phyloP scores from a whole-genome alignment of 345 rosid species.

The Arabis hirsuta region DNA sequence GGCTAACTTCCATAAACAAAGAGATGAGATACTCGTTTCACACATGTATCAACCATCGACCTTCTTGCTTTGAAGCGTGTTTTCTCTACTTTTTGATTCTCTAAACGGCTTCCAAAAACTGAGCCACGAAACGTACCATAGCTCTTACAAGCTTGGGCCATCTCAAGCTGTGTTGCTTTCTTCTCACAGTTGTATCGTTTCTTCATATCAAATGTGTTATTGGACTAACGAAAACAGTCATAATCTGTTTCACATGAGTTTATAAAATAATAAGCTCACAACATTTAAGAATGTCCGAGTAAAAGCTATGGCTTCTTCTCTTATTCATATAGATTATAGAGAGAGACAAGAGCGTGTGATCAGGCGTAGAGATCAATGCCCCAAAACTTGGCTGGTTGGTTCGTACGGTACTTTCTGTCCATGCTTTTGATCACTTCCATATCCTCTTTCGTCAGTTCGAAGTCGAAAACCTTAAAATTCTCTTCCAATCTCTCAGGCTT shows the following conservation, averaged over 20 bases:
- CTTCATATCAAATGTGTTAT: too few species aligned
- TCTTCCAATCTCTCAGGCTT: slow-evolving; percentile 68
- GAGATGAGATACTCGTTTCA: too few species aligned
- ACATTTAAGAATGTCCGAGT: slow-evolving; percentile 2
- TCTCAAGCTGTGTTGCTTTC: too few species aligned
- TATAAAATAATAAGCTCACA: neutral
- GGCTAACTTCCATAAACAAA: too few species aligned
- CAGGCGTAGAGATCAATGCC: slow-evolving; percentile 78
- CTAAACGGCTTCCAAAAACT: too few species aligned
- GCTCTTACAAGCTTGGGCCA: too few species aligned
- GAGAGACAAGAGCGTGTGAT: slow-evolving; percentile 22
- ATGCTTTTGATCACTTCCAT: slow-evolving; percentile 62
- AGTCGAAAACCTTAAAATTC: slow-evolving; percentile 66
- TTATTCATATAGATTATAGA: slow-evolving; percentile 25
- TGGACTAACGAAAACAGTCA: neutral
- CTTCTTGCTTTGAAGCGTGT: too few species aligned
- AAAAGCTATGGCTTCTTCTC: slow-evolving; percentile 21
- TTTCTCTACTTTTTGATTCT: too few species aligned
- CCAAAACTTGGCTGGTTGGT: slow-evolving; percentile 85
- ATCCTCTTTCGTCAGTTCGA: slow-evolving; percentile 70
- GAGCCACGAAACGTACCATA: too few species aligned
- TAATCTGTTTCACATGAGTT: slow-evolving; percentile 16
- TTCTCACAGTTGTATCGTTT: too few species aligned
- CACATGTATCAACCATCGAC: too few species aligned
- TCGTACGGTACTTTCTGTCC: slow-evolving; percentile 68